Percentiles rank a stretch among this genome's conserved stretches.
Conservation (phyloP, 2,329 filamentous ascomycete species). For the Gliomastix tumulicola region DNA sequence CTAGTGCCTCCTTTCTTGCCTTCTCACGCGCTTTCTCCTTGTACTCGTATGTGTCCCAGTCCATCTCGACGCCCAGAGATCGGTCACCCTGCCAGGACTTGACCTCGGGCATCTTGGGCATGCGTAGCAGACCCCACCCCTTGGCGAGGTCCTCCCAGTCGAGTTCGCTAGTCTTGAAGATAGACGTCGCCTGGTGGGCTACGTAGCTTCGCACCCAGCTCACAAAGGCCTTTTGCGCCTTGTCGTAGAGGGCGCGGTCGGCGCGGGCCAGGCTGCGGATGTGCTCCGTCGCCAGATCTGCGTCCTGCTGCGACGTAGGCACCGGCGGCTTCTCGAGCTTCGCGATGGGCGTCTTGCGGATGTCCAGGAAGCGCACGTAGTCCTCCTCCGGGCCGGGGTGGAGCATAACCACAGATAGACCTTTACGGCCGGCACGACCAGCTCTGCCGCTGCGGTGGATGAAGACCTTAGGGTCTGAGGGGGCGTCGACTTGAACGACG, state of each 20-base stretch:
- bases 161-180: constrained; percentile 76
- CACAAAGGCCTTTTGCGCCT: constrained; percentile 86
- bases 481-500: constrained; percentile 80
- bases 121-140: constrained; percentile 77
- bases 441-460: constrained; percentile 89
- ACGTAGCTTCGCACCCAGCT: constrained; percentile 89
- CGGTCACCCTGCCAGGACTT: constrained; percentile 66
- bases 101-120: constrained; percentile 92
- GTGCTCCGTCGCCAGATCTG: constrained; percentile 42
- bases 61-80: constrained; percentile 53
- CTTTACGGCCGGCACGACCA: constrained; percentile 80
- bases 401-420: constrained; percentile 79
- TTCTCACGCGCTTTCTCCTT: constrained; percentile 66
- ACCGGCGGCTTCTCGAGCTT: constrained; percentile 53
- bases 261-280: constrained; percentile 52
- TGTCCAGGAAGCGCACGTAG: constrained; percentile 79
- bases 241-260: constrained; percentile 65
- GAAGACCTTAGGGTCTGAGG: constrained; percentile 84
- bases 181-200: constrained; percentile 84
- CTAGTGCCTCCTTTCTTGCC: constrained; percentile 50
- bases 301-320: constrained; percentile 53
- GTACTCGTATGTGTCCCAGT: constrained; percentile 64
- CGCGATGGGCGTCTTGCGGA: constrained; percentile 77
- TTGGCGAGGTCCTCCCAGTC: constrained; percentile 78
- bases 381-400: constrained; percentile 82